Percentiles rank a stretch among this genome's conserved stretches.
These are phyloP conservation scores for Conoideocrella luteorostrata DNA, from an alignment of 2,329 filamentous ascomycete genomes.

Conservation along the genomic window DNA sequence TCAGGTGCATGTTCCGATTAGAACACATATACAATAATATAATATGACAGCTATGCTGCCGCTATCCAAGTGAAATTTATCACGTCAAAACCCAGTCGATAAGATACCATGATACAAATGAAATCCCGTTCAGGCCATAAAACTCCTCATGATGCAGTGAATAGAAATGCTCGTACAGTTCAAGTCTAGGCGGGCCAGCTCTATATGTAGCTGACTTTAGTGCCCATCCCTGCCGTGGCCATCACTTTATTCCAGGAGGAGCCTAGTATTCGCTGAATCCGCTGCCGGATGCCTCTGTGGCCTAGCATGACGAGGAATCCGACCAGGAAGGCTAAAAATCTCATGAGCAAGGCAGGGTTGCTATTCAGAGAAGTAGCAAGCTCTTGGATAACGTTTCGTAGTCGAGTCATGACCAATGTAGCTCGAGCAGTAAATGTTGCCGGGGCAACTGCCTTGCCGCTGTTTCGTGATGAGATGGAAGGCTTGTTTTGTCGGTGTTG, in stretches of 20 bases:
- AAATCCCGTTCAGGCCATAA: constrained; percentile 9
- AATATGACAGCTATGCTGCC: neutral
- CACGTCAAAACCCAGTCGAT: neutral
- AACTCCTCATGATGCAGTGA: constrained; percentile 24
- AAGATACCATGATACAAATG: neutral
- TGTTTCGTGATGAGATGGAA: constrained; percentile 20
- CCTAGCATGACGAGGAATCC: constrained; percentile 73
- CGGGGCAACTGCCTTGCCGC: constrained; percentile 22
- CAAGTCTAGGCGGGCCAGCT: constrained; percentile 1
- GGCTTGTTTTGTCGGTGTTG: constrained; percentile 19
- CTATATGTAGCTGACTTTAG: constrained; percentile 94
- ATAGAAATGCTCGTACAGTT: constrained; percentile 9
- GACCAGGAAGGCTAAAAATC: constrained; percentile 70
- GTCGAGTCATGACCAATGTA: constrained; percentile 44
- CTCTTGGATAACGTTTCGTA: constrained; percentile 45
- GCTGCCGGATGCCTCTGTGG: constrained; percentile 66
- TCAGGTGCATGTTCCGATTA: too few relatives aligned
- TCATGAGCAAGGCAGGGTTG: constrained; percentile 52
- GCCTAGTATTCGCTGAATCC: constrained; percentile 61
- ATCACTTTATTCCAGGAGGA: constrained; percentile 74
- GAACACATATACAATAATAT: too few relatives aligned
- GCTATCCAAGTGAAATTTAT: neutral
- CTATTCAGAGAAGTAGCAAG: constrained; percentile 44
- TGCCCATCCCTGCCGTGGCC: constrained; percentile 87
- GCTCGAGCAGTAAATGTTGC: constrained; percentile 41